These are phyloP conservation scores for Triticum turgidum DNA, from an alignment of 176 grass and related monocot species.

Conservation along the genomic window DNA sequence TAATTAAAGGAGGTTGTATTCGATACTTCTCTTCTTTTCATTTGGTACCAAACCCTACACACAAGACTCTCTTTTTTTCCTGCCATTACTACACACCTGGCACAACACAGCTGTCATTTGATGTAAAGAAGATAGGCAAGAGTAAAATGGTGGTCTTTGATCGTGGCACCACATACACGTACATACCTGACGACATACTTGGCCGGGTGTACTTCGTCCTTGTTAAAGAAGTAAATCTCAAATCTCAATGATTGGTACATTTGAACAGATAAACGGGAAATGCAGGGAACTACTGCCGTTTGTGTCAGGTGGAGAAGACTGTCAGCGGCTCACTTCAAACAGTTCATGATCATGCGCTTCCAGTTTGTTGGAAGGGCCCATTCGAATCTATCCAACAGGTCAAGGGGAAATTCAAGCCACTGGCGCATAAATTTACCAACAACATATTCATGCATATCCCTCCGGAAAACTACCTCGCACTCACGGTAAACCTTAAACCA, in stretches of 20 bases:
- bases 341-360: slow-evolving; percentile 36
- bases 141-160: neutral
- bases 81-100: neutral
- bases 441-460: slow-evolving; percentile 22
- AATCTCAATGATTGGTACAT: neutral
- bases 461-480: slow-evolving; percentile 70
- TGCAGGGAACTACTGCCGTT: neutral
- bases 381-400: no score
- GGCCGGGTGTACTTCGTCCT: no score
- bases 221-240: neutral
- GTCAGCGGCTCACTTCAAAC: slow-evolving; percentile 36
- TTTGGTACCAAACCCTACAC: neutral
- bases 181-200: neutral
- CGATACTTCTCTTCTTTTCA: neutral
- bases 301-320: slow-evolving; percentile 45
- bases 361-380: slow-evolving; percentile 38
- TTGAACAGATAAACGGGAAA: neutral
- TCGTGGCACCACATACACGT: neutral
- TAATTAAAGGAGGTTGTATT: neutral
- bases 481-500: slow-evolving; percentile 50
- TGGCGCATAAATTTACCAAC: no score
- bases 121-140: neutral
- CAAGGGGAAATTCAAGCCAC: no score
- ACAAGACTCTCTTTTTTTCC: neutral
- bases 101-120: neutral